Evolutionary conservation across 2,329 filamentous ascomycete species (phyloP).

Genomic region (Fonsecaea pedrosoi): DNA sequence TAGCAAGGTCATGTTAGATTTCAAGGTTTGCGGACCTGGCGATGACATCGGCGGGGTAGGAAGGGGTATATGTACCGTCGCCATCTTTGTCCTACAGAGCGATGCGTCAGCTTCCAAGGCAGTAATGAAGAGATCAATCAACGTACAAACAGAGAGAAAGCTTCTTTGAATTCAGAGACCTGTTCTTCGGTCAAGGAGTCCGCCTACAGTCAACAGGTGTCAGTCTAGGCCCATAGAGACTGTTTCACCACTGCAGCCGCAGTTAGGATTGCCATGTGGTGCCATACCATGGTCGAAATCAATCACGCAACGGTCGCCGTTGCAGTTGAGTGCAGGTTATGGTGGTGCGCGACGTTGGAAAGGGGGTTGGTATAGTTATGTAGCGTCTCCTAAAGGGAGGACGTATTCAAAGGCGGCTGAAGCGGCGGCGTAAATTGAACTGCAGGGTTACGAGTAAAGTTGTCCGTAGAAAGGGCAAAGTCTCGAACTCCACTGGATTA

Average conservation of each 20-base stretch:
- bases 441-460: conserved; percentile 8
- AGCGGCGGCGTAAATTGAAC: conserved; percentile 12
- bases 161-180: conserved; percentile 99
- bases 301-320: neutral
- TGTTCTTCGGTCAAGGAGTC: conserved; percentile 99
- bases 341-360: conserved; percentile 3
- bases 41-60: conserved; percentile 6
- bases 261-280: neutral
- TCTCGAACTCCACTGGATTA: conserved; percentile 10
- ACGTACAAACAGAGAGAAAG: conserved; percentile 99
- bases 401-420: conserved; percentile 17
- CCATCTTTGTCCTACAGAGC: conserved; percentile 79
- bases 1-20: conserved; percentile 47
- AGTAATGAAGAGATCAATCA: neutral
- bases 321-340: neutral
- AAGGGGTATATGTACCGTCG: conserved; percentile 71
- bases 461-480: conserved; percentile 6
- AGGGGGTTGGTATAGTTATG: neutral
- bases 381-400: neutral
- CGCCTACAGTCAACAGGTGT: conserved; percentile 65
- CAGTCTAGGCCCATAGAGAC: conserved; percentile 20
- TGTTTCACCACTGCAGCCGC: conserved; percentile 29
- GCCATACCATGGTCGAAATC: conserved; percentile 30
- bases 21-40: neutral
- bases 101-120: conserved; percentile 38